A percentile compares a stretch with the other conserved stretches of the same genome.
phyloP scores from a whole-genome alignment of 108 stramenopile species.

The Conticribra weissflogii region DNA sequence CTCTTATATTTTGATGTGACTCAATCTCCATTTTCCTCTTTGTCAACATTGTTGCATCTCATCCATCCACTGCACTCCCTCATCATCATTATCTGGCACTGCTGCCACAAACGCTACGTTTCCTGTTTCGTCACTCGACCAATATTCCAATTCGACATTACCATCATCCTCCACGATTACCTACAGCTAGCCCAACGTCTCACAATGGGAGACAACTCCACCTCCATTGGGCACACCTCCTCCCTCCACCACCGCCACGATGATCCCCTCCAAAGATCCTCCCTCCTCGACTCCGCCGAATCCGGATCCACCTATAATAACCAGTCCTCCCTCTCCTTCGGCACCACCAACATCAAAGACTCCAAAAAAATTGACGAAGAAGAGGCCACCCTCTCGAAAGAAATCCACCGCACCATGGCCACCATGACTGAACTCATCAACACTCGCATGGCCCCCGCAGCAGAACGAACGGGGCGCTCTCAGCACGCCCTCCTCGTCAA shows the following conservation, averaged over 20 bases:
- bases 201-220: slow-evolving; percentile 19
- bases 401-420: slow-evolving; percentile 73
- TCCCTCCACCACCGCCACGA: no score
- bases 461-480: slow-evolving; percentile 56
- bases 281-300: slow-evolving; percentile 63
- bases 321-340: slow-evolving; percentile 8
- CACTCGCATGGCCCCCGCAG: slow-evolving; percentile 65
- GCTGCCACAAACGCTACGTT: no score
- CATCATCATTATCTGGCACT: no score
- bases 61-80: no score
- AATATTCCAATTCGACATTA: no score
- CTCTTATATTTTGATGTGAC: no score
- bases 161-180: no score
- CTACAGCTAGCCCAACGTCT: slow-evolving; percentile 46
- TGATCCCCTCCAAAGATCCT: slow-evolving; percentile 11
- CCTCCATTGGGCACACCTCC: slow-evolving; percentile 1
- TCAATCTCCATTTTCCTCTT: no score
- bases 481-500: slow-evolving; percentile 69
- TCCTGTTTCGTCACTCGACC: not conserved
- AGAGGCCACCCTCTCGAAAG: slow-evolving; percentile 68
- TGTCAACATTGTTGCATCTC: no score
- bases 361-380: slow-evolving; percentile 49
- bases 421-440: slow-evolving; percentile 72
- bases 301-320: slow-evolving; percentile 54
- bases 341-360: not conserved